Base-by-base conservation (phyloP, 805 yeast species). In the Myxozyma kluyveri region DNA sequence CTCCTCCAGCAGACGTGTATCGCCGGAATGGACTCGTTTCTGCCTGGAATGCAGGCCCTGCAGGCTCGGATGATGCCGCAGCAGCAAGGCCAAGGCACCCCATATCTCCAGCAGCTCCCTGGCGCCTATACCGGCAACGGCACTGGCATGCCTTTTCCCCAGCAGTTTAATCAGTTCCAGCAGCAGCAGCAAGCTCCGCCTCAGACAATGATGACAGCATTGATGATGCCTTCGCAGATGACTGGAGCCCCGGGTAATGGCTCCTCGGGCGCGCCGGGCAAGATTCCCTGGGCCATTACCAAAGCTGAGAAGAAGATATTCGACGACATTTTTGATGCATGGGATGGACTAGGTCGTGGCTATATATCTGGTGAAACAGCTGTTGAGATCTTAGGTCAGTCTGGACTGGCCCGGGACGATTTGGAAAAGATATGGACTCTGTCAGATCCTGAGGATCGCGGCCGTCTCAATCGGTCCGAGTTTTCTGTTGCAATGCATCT, bases 401-500 rank as follows among this genome's bases (percentile, higher is more conserved):
- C 96, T 19, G 98, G 98, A 1, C 78, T 93, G 60, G 76, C 83
- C 50, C 82, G 96, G 68, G 75, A 81, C 3, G 97, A 90, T 63
- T 76, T 91, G 56, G 98, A 90, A 68, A 76, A 82, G 38, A 89
- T 93, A 57, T 91, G 99, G 99, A 86, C 81, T 44, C 75, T 91
- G 60, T 80, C 90, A 50, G 98, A 93, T 67, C 78, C 83, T 14
- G 82, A 83, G 49, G 86, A 89, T 67, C 77, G 84, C 49, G 96
- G 97, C 3, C 82, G 80, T 65, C 79, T 91, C 60, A 86, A 87
- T 67, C 82, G 81, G 63, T 96, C 91, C 67, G 96, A 88, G 68
- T 93, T 91, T 72, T 85, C 96, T 0, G 89, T 93, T 32, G 97
- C 98, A 29, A 93, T 91, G 98, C 97, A 95, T 75, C 75, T 91